Base-by-base conservation (phyloP, 2,329 filamentous ascomycete genomes). In the Colletotrichum lini region DNA sequence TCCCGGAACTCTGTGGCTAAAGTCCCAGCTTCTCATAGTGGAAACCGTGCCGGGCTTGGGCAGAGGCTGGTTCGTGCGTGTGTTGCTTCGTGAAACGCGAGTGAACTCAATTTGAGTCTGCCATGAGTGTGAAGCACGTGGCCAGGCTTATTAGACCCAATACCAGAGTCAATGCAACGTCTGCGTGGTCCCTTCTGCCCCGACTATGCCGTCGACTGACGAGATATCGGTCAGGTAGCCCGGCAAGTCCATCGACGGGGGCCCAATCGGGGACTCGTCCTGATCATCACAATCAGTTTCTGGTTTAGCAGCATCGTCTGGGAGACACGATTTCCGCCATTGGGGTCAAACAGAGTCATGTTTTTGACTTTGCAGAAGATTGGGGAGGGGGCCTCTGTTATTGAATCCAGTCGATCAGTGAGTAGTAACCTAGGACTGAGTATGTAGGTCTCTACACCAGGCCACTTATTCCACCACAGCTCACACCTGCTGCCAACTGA, bases 1-100 rank as follows among this genome's bases (percentile, higher is more conserved):
- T 58, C 62, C 62, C 67, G 67, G 60, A 70, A 70, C 62, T 70
- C 54, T 70, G 62, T 66, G 42, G 56, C 18, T 56, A 44, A 56
- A 35, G 54, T 30, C 54, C 30, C 30, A 30, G 30, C 30, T 7
- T 8, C 30, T 30, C 30, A 8, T 30, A 8, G 30, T 30, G 1
- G 30, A 30, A 66, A 21, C n/a, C 21, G n/a, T 40, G 58, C 30
- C 30, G 30, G 30, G 30, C 30, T 30, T 8, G 62, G 47, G 54
- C 26, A 42, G 44, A 4, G 21, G 18, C 35, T 38, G 67, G 62
- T 54, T 44, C 38, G 67, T 66, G 62, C 62, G 38, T 45, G 38
- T 42, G 40, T 30, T 16, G 12, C 40, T 30, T 30, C 30, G 30
- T 42, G 47, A 69, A 59, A 69, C 53, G n/a, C 15, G 2, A 4